Conservation (phyloP, 805 yeast species). For the Candida ascalaphidarum region DNA sequence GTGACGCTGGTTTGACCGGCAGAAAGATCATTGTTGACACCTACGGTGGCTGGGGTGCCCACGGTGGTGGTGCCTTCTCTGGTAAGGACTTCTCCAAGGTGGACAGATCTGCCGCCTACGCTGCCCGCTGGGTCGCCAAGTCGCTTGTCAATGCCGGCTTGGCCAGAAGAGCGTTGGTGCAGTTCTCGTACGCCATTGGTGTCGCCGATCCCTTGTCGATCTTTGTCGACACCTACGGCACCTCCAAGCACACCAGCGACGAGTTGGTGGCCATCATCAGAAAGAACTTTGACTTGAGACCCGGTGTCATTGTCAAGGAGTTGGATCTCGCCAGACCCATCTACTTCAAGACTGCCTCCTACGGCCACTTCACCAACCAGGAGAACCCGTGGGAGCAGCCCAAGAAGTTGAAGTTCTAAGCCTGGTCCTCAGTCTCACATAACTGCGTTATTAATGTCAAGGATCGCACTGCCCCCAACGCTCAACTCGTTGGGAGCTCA, state of each 20-base stretch:
- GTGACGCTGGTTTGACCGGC: constrained; percentile 99
- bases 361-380: constrained; percentile 99
- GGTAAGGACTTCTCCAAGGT: constrained; percentile 99
- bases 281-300: constrained; percentile 97
- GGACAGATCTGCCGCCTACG: constrained; percentile 99
- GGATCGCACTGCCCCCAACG: constrained; percentile 40
- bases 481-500: constrained; percentile 37
- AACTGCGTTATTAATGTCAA: constrained; percentile 35
- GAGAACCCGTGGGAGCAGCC: constrained; percentile 98
- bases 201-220: constrained; percentile 98
- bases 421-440: constrained; percentile 7
- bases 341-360: constrained; percentile 97
- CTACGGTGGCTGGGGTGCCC: constrained; percentile 99
- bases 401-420: constrained; percentile 60
- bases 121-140: constrained; percentile 99
- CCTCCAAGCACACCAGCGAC: constrained; percentile 80
- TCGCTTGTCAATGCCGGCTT: constrained; percentile 91
- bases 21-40: constrained; percentile 99
- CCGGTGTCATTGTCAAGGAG: constrained; percentile 97
- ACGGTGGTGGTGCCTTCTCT: constrained; percentile 99
- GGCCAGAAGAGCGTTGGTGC: constrained; percentile 96
- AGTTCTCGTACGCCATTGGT: constrained; percentile 99
- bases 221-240: constrained; percentile 97
- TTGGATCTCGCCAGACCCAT: constrained; percentile 98
- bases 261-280: constrained; percentile 88